phyloP scores from a whole-genome alignment of 345 rosid species.

The Isatis tinctoria region DNA sequence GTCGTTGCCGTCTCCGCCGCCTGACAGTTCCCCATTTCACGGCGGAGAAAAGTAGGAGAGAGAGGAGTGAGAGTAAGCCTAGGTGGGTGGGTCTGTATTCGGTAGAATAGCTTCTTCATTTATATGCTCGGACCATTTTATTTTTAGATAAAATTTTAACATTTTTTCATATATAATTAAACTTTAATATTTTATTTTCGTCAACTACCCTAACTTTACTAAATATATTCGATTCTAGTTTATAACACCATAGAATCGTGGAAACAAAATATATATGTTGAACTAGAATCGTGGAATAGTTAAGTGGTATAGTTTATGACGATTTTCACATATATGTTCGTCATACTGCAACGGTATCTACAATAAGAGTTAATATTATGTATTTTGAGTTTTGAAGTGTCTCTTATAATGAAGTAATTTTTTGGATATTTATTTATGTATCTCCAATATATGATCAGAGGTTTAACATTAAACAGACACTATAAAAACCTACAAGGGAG shows the following conservation, averaged over 20 bases:
- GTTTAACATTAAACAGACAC: not conserved
- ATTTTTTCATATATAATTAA: not conserved
- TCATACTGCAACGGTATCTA: too few relatives aligned
- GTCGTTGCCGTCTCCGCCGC: conserved; percentile 35
- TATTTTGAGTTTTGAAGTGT: not conserved
- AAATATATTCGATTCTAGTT: not conserved
- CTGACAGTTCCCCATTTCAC: conserved; percentile 36
- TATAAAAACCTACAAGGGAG: not conserved
- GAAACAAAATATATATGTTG: not conserved
- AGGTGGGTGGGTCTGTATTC: not conserved
- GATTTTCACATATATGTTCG: too few relatives aligned
- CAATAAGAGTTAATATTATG: not conserved
- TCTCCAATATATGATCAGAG: too few relatives aligned
- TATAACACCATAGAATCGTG: not conserved
- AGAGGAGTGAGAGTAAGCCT: conserved; percentile 11
- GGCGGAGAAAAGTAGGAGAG: conserved; percentile 26
- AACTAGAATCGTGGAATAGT: not conserved
- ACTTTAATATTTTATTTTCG: not conserved
- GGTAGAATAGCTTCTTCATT: conserved; percentile 1
- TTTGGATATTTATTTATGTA: not conserved
- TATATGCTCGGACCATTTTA: conserved; percentile 1
- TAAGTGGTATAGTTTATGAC: too few relatives aligned
- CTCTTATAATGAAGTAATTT: too few relatives aligned
- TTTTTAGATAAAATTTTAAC: not conserved
- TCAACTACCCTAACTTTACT: not conserved